These are phyloP conservation scores for Acacia acuminata DNA, from an alignment of 306 rosid genomes.

Conservation along the genomic window DNA sequence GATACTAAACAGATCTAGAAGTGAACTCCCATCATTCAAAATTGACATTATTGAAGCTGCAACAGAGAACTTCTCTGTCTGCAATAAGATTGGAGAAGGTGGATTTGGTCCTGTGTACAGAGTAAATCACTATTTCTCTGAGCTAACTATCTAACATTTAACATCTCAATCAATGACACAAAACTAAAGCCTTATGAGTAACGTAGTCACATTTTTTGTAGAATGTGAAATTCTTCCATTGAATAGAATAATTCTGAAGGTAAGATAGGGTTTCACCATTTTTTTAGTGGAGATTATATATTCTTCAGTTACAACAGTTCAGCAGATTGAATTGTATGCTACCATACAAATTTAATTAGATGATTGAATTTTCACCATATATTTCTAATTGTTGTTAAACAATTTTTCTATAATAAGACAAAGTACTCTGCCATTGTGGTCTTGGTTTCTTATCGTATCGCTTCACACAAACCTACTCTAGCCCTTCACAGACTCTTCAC, in stretches of 20 bases:
- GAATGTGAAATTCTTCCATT: neutral
- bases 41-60: constrained; percentile 48
- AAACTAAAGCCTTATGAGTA: neutral
- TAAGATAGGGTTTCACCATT: neutral
- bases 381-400: neutral
- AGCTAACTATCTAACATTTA: neutral
- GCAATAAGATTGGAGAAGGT: constrained; percentile 57
- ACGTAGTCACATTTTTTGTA: neutral
- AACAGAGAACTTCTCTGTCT: constrained; percentile 40
- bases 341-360: neutral
- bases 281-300: too few species aligned
- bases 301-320: too few species aligned
- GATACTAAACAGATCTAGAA: constrained; percentile 24
- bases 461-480: neutral
- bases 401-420: neutral
- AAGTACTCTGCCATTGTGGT: too few species aligned
- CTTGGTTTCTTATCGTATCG: neutral
- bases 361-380: neutral
- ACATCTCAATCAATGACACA: neutral
- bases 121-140: constrained; percentile 33
- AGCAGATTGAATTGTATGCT: too few species aligned
- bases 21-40: constrained; percentile 41
- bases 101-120: constrained; percentile 58
- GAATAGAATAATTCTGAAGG: neutral
- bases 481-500: neutral